Evolutionary conservation across 139 green algal genomes (phyloP).

Genomic region (Chlorella ohadii): DNA sequence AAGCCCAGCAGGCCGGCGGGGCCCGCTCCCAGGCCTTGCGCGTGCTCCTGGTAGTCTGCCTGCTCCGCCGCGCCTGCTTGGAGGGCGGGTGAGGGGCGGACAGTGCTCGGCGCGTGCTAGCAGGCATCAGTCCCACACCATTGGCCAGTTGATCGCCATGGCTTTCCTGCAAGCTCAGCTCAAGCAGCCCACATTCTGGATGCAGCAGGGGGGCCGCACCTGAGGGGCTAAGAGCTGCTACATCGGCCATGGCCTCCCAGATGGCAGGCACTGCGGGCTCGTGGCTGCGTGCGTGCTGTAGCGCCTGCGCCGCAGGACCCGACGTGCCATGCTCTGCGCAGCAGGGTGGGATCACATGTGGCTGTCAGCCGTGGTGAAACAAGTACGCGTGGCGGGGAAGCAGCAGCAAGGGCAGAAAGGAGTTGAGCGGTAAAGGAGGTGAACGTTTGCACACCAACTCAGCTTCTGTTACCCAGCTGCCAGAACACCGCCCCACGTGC

Average conservation of each 20-base stretch:
- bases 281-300: constrained; percentile 68
- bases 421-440: too few relatives aligned
- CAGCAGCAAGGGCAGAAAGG: too few relatives aligned
- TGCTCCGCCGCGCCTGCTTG: constrained; percentile 28
- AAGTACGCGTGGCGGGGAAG: too few relatives aligned
- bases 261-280: constrained; percentile 59
- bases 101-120: too few relatives aligned
- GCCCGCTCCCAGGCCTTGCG: constrained; percentile 60
- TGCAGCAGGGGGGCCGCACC: background rate
- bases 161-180: too few relatives aligned
- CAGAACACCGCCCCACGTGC: too few relatives aligned
- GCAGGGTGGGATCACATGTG: background rate
- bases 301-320: constrained; percentile 7
- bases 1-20: constrained; percentile 45
- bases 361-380: too few relatives aligned
- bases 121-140: too few relatives aligned
- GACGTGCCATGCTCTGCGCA: constrained; percentile 9
- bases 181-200: too few relatives aligned
- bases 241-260: constrained; percentile 82
- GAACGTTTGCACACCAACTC: too few relatives aligned
- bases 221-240: constrained; percentile 47
- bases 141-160: too few relatives aligned
- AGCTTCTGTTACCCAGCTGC: background rate
- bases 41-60: constrained; percentile 60
- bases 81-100: too few relatives aligned